Evolutionary conservation across 495 filamentous ascomycete species (phyloP).

Genomic region (Xylaria castorea): DNA sequence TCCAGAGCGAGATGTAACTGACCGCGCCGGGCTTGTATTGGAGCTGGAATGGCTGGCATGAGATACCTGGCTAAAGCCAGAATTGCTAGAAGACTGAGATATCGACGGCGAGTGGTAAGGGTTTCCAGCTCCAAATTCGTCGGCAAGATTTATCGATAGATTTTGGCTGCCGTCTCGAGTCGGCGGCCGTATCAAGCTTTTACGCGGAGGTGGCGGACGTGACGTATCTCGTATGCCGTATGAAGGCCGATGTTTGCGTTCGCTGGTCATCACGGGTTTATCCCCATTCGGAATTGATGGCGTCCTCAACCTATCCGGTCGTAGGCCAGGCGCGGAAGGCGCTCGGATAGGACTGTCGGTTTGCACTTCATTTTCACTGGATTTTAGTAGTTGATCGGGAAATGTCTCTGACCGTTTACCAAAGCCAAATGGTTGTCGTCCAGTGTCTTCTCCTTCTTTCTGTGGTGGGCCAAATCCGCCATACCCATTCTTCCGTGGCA

Average conservation of each 20-base stretch:
- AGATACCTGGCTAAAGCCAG: conserved; percentile 59
- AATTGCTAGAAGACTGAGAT: conserved; percentile 74
- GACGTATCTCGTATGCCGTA: conserved; percentile 54
- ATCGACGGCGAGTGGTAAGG: conserved; percentile 68
- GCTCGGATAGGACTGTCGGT: conserved; percentile 49
- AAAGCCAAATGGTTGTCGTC: conserved; percentile 46
- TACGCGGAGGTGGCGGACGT: conserved; percentile 56
- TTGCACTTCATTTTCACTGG: conserved; percentile 38
- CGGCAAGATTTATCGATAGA: conserved; percentile 53
- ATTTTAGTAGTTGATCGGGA: conserved; percentile 61
- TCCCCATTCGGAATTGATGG: conserved; percentile 38
- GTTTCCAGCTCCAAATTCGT: conserved; percentile 59
- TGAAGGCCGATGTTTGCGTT: conserved; percentile 50
- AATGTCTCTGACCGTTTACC: conserved; percentile 63
- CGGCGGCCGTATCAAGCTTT: conserved; percentile 51
- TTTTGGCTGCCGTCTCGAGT: conserved; percentile 34
- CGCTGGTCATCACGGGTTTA: conserved; percentile 35
- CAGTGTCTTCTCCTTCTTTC: conserved; percentile 39
- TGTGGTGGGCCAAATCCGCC: conserved; percentile 54
- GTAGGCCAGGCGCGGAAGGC: conserved; percentile 53
- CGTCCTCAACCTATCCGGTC: conserved; percentile 45
- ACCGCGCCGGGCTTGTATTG: conserved; percentile 67
- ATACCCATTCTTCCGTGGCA: conserved; percentile 57
- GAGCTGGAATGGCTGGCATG: conserved; percentile 73
- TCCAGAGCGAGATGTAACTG: conserved; percentile 46